Base-by-base conservation (phyloP, 2,329 filamentous ascomycete genomes). In the Cladophialophora exuberans region DNA sequence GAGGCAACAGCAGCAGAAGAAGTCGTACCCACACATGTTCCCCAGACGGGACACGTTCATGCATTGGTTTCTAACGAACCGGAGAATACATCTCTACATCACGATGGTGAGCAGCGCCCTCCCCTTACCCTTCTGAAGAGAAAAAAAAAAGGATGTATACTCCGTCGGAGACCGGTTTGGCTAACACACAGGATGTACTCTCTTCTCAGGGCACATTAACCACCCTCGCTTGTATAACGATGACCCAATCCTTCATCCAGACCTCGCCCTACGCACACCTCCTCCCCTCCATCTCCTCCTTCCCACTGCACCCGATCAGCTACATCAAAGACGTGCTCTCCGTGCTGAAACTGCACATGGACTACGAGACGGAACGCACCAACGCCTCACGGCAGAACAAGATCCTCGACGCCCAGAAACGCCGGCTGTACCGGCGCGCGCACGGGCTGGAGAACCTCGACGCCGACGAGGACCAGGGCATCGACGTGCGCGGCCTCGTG, bases 1-100 rank as follows among this genome's bases (percentile, higher is more conserved):
- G 71, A 74, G 79, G 46, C 76, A 81, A 59, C 81, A 80, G 57
- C 90, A 90, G 76, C 80, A 78, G 62, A 82, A 74, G 61, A 88
- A 83, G 71, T 78, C 88, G 61, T 97, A 97, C 70, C 94, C 94
- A 1, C 87, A 92, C 65, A 86, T 95, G 81, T 91, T 96, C 80
- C 88, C 93, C 42, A 86, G 91, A 0, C 79, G 87, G 68, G 90
- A 90, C 4, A 89, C 88, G 0, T 90, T 90, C 72, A 81, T 89
- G 74, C 83, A 93, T 72, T 92, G 87, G 83, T 92, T 97, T 72
- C 79, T 96, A 69, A 85, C 89, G 63, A 93, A 84, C 70, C 82
- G 82, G 56, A 75, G 76, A 52, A 83, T 97, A 53, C 93, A 99
- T 72, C 72, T 90, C 23, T 87, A 83, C 71, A 92, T 99, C 69